These are phyloP conservation scores for Calonectria henricotiae DNA, from an alignment of 2,329 filamentous ascomycete species.

Conservation along the genomic window DNA sequence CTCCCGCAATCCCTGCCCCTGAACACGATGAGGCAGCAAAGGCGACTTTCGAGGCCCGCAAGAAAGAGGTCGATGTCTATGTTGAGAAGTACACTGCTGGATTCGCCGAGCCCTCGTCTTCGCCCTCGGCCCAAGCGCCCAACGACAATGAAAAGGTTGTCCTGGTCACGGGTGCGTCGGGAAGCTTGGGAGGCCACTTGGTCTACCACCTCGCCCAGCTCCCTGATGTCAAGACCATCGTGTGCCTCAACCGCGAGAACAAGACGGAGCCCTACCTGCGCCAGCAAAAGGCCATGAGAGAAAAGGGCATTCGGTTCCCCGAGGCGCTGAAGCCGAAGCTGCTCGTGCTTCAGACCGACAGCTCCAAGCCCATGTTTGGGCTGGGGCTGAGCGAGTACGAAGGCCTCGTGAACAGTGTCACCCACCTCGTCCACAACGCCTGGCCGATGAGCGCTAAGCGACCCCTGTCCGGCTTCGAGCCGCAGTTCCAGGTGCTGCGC, in stretches of 20 bases:
- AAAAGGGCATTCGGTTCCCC: slow-evolving; percentile 25
- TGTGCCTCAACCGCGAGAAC: slow-evolving; percentile 31
- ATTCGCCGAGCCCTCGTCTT: neutral
- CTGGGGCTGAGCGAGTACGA: slow-evolving; percentile 22
- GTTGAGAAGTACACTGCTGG: slow-evolving; percentile 29
- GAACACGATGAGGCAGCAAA: neutral
- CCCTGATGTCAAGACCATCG: slow-evolving; percentile 19
- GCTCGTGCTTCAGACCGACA: slow-evolving; percentile 22
- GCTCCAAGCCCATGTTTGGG: slow-evolving; percentile 28
- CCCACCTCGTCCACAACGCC: slow-evolving; percentile 46
- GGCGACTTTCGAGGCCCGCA: slow-evolving; percentile 15
- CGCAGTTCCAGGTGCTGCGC: slow-evolving; percentile 46
- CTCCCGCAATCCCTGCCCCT: neutral
- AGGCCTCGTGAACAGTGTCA: slow-evolving; percentile 16
- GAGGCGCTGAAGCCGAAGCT: slow-evolving; percentile 29
- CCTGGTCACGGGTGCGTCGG: slow-evolving; percentile 24
- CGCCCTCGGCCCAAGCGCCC: neutral
- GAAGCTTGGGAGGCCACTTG: slow-evolving; percentile 24
- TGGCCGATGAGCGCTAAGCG: slow-evolving; percentile 50
- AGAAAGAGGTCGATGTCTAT: slow-evolving; percentile 16
- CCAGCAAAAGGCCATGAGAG: slow-evolving; percentile 30
- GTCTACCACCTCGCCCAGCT: slow-evolving; percentile 31
- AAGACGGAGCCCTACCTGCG: slow-evolving; percentile 23
- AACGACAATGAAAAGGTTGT: slow-evolving; percentile 18
- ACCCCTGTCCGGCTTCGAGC: slow-evolving; percentile 40